Conservation (phyloP, 805 yeast genomes). For the Yarrowia keelungensis region DNA sequence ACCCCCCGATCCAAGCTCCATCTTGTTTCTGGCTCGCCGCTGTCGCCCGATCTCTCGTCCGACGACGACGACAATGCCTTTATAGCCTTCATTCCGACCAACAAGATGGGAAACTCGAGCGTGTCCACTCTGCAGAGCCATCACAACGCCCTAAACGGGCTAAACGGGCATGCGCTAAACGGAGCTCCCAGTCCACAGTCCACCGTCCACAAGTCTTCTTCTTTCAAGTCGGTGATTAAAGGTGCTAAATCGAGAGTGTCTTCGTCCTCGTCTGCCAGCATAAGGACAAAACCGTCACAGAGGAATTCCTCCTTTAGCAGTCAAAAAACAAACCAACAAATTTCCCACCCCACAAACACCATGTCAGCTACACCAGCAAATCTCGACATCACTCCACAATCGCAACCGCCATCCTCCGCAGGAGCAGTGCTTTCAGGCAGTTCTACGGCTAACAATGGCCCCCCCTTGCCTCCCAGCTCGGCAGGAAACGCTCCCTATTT, state of each 20-base stretch:
- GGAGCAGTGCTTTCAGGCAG: too few relatives aligned
- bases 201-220: neutral
- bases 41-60: constrained; percentile 32
- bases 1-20: constrained; percentile 24
- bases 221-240: constrained; percentile 1
- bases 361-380: too few relatives aligned
- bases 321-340: too few relatives aligned
- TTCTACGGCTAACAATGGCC: too few relatives aligned
- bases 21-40: constrained; percentile 4
- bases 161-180: neutral
- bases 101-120: constrained; percentile 34
- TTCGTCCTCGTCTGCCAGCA: too few relatives aligned
- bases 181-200: too few relatives aligned
- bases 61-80: constrained; percentile 32
- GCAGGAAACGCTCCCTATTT: neutral
- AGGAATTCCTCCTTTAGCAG: too few relatives aligned
- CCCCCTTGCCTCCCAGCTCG: too few relatives aligned
- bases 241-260: neutral
- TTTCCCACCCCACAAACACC: too few relatives aligned
- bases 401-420: too few relatives aligned
- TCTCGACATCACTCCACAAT: too few relatives aligned
- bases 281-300: too few relatives aligned
- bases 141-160: neutral
- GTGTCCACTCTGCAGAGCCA: constrained; percentile 15
- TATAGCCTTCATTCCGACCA: constrained; percentile 40